phyloP scores from a whole-genome alignment of 352 stramenopile species.

The Phytophthora pinifolia region DNA sequence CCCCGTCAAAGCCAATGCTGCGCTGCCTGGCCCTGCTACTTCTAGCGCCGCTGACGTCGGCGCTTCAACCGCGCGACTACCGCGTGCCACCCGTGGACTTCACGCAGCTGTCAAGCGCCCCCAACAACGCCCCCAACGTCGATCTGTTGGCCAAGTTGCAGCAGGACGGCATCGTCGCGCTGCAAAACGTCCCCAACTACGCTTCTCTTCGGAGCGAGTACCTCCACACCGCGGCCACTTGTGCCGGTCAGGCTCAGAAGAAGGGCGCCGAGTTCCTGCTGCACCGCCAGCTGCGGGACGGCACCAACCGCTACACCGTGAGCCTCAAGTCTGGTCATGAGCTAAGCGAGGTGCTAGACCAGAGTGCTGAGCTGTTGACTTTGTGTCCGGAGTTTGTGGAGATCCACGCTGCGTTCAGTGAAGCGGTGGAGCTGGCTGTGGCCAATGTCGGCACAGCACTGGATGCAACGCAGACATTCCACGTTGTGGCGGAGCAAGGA shows the following conservation, averaged over 20 bases:
- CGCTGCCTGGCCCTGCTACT: slow-evolving; percentile 19
- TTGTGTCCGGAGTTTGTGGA: slow-evolving; percentile 59
- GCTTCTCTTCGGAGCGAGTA: slow-evolving; percentile 48
- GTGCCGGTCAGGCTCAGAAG: slow-evolving; percentile 48
- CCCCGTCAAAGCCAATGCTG: slow-evolving; percentile 19
- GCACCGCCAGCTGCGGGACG: slow-evolving; percentile 63
- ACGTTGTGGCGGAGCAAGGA: slow-evolving; percentile 38
- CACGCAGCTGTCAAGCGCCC: slow-evolving; percentile 35
- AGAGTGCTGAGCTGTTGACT: slow-evolving; percentile 41
- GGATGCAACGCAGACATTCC: slow-evolving; percentile 55
- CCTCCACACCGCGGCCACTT: slow-evolving; percentile 55
- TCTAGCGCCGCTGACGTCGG: slow-evolving; percentile 13
- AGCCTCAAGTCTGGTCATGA: slow-evolving; percentile 58
- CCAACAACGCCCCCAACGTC: slow-evolving; percentile 33
- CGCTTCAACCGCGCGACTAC: slow-evolving; percentile 41
- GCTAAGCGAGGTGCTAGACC: slow-evolving; percentile 30
- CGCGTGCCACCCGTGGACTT: slow-evolving; percentile 62
- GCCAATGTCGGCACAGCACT: slow-evolving; percentile 55
- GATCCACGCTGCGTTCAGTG: slow-evolving; percentile 58
- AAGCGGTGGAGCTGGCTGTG: slow-evolving; percentile 53
- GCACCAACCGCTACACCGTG: slow-evolving; percentile 75
- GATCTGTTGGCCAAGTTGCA: slow-evolving; percentile 57
- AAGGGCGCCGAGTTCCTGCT: slow-evolving; percentile 66
- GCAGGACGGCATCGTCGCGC: slow-evolving; percentile 66
- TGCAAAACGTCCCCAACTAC: slow-evolving; percentile 76